phyloP scores from a whole-genome alignment of 2,329 filamentous ascomycete genomes.

The Albifimbria verrucaria region DNA sequence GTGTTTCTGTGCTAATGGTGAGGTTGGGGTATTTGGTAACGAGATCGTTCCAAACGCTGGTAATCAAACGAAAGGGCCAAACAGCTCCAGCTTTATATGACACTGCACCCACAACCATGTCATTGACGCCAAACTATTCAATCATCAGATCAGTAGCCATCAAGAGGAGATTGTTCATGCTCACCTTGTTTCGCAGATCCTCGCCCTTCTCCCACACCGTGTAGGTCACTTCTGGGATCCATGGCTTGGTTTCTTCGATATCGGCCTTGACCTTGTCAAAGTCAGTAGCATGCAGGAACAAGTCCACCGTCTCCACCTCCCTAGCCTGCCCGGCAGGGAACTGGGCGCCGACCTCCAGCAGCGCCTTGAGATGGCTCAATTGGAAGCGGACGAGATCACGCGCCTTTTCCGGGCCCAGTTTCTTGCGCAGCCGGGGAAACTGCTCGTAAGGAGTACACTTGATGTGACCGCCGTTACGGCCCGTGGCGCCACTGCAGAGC shows the following conservation, averaged over 20 bases:
- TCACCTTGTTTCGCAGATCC: conserved; percentile 24
- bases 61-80: conserved; percentile 49
- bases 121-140: conserved; percentile 32
- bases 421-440: conserved; percentile 29
- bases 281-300: conserved; percentile 35
- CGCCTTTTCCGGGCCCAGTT: conserved; percentile 32
- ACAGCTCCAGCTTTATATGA: conserved; percentile 45
- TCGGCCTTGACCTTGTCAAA: conserved; percentile 27
- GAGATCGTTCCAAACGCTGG: conserved; percentile 40
- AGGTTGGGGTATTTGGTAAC: conserved; percentile 29
- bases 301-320: conserved; percentile 44
- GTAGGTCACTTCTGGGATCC: conserved; percentile 38
- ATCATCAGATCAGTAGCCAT: no score
- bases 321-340: conserved; percentile 37
- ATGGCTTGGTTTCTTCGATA: conserved; percentile 29
- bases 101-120: conserved; percentile 36
- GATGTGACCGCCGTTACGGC: conserved; percentile 51
- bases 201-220: conserved; percentile 29
- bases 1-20: conserved; percentile 35
- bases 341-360: conserved; percentile 34
- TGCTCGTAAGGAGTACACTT: conserved; percentile 41
- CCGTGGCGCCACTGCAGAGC: conserved; percentile 50
- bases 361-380: conserved; percentile 34
- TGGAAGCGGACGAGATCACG: conserved; percentile 40
- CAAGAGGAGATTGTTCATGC: no score